These are phyloP conservation scores for Hymenoscyphus repandus DNA, from an alignment of 2,329 filamentous ascomycete genomes.

Conservation along the genomic window DNA sequence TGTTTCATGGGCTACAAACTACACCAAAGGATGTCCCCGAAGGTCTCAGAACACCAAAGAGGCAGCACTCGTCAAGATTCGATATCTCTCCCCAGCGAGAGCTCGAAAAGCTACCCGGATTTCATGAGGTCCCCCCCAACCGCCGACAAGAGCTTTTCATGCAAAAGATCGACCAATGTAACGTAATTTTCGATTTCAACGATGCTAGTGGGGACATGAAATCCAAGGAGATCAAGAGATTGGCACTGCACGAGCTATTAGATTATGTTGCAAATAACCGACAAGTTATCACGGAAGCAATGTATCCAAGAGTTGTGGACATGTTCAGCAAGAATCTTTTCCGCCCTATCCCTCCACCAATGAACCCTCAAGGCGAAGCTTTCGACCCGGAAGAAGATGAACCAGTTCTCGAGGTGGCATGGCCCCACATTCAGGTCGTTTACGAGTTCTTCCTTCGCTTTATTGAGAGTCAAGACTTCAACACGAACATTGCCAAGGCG, in stretches of 20 bases:
- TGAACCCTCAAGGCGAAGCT: conserved; percentile 96
- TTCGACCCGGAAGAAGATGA: conserved; percentile 99
- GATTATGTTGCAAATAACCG: conserved; percentile 99
- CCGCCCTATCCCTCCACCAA: conserved; percentile 90
- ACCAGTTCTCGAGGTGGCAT: conserved; percentile 94
- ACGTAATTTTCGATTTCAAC: conserved; percentile 99
- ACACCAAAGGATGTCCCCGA: conserved; percentile 96
- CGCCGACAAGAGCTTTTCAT: conserved; percentile 95
- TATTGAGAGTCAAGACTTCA: conserved; percentile 99
- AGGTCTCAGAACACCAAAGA: conserved; percentile 88
- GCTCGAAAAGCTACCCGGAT: conserved; percentile 93
- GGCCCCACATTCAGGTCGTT: conserved; percentile 98
- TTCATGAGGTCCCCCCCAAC: conserved; percentile 95
- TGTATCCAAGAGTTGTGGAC: conserved; percentile 97
- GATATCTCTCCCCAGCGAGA: conserved; percentile 97
- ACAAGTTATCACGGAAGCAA: conserved; percentile 96
- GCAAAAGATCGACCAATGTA: conserved; percentile 99
- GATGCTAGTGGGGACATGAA: conserved; percentile 98
- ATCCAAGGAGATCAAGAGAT: conserved; percentile 97
- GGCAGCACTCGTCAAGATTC: conserved; percentile 95
- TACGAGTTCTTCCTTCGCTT: conserved; percentile 99
- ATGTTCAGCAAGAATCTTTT: conserved; percentile 99
- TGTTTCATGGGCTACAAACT: conserved; percentile 84
- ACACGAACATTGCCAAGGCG: conserved; percentile 98
- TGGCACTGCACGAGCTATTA: conserved; percentile 90